Evolutionary conservation across 2,329 filamentous ascomycete genomes (phyloP).

Genomic region (Ascochyta rabiei): DNA sequence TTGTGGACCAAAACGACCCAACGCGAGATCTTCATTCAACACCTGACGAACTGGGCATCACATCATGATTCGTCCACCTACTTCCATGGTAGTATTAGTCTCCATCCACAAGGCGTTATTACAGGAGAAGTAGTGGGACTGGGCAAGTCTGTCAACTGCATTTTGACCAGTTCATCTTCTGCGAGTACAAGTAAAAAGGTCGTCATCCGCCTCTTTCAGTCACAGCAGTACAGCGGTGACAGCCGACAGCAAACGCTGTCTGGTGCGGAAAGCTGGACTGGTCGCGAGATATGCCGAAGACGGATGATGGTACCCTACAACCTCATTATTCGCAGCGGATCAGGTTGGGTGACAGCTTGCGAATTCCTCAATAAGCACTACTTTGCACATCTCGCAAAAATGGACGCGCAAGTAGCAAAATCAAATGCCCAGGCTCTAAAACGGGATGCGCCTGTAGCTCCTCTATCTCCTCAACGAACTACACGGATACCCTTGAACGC

Average conservation of each 20-base stretch:
- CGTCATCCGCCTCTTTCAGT: constrained; percentile 35
- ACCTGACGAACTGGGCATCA: constrained; percentile 35
- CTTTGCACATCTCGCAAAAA: constrained; percentile 21
- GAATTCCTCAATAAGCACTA: constrained; percentile 38
- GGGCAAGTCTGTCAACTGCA: constrained; percentile 36
- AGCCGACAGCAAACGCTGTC: not conserved
- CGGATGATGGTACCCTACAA: constrained; percentile 24
- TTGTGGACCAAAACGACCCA: constrained; percentile 26
- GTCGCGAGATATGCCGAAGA: not conserved
- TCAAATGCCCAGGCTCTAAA: no score
- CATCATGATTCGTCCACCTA: constrained; percentile 37
- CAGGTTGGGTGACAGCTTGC: constrained; percentile 39
- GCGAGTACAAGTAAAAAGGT: constrained; percentile 26
- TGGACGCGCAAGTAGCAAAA: not conserved
- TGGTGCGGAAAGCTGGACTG: not conserved
- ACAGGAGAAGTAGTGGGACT: constrained; percentile 22
- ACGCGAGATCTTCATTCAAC: constrained; percentile 27
- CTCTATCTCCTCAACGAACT: not conserved
- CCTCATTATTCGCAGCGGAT: constrained; percentile 36
- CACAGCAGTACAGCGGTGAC: constrained; percentile 8
- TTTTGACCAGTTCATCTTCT: constrained; percentile 26
- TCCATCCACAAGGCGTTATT: constrained; percentile 15
- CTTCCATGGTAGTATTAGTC: constrained; percentile 38
- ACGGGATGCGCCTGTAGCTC: no score
- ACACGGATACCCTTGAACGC: not conserved